Conservation (phyloP, 176 grass and related monocot genomes). For the Alopecurus myosuroides region DNA sequence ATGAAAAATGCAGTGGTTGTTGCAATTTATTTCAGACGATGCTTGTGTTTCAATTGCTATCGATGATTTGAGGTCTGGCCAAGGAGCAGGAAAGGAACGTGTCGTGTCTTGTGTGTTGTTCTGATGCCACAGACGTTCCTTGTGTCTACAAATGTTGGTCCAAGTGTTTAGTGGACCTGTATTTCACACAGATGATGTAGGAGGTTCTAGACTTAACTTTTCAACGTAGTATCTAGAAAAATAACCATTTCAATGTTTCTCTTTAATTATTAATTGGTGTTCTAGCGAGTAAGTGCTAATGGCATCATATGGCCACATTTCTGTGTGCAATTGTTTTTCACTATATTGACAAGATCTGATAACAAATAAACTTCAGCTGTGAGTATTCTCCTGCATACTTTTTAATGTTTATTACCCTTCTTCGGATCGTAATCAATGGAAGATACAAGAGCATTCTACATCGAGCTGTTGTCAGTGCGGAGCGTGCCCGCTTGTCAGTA, state of each 20-base stretch:
- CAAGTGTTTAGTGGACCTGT: neutral
- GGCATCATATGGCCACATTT: no score
- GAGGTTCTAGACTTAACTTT: no score
- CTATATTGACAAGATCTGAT: no score
- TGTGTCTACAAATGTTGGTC: neutral
- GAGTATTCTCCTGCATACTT: neutral
- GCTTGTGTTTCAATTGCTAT: no score
- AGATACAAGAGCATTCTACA: conserved; percentile 68
- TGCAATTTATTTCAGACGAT: no score
- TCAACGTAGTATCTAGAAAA: neutral
- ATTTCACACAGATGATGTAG: neutral
- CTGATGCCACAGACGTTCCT: neutral
- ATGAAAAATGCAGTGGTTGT: no score
- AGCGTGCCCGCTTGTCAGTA: conserved; percentile 65
- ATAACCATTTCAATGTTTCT: neutral
- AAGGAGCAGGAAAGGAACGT: no score
- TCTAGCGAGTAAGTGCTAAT: no score
- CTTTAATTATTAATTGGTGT: no score
- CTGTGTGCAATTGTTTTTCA: no score
- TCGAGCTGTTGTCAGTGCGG: conserved; percentile 63
- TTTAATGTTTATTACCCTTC: conserved; percentile 5
- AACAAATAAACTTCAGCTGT: neutral
- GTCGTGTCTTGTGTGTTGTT: no score
- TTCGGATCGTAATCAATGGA: conserved; percentile 82
- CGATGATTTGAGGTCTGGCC: no score